A percentile compares a stretch with the other conserved stretches of the same genome.
phyloP scores from a whole-genome alignment of 73 alveolate genomes.

The Tetrahymena thermophila region DNA sequence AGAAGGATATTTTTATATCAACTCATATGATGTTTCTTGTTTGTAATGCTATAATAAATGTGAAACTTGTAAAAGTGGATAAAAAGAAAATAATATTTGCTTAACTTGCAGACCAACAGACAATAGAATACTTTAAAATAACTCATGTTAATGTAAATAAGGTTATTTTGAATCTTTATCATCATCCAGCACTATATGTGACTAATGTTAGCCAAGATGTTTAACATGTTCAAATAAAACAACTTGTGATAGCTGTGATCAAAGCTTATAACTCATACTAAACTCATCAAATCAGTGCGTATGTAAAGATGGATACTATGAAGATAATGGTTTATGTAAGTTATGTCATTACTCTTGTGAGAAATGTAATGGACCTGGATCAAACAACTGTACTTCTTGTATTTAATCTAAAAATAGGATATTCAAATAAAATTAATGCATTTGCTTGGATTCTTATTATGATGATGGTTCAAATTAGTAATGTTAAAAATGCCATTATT shows the following conservation, averaged over 20 bases:
- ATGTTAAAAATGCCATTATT: neutral
- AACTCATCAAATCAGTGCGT: neutral
- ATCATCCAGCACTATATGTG: neutral
- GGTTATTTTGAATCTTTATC: neutral
- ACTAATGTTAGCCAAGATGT: neutral
- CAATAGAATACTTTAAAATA: neutral
- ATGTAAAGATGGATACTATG: neutral
- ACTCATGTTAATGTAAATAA: neutral
- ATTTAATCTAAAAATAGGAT: neutral
- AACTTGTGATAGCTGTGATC: neutral
- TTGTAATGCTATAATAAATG: neutral
- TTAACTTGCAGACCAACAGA: neutral
- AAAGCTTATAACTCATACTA: neutral
- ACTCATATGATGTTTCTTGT: neutral
- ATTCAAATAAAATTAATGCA: neutral
- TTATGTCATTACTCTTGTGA: neutral
- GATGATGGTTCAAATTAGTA: neutral
- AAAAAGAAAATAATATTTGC: neutral
- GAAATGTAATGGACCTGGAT: neutral
- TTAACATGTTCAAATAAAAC: neutral
- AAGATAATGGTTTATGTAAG: neutral
- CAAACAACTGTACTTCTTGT: neutral
- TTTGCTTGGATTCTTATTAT: neutral
- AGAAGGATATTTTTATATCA: neutral
- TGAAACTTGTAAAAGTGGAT: neutral